Evolutionary conservation across 306 rosid species (phyloP).

Genomic region (Prunus mume): DNA sequence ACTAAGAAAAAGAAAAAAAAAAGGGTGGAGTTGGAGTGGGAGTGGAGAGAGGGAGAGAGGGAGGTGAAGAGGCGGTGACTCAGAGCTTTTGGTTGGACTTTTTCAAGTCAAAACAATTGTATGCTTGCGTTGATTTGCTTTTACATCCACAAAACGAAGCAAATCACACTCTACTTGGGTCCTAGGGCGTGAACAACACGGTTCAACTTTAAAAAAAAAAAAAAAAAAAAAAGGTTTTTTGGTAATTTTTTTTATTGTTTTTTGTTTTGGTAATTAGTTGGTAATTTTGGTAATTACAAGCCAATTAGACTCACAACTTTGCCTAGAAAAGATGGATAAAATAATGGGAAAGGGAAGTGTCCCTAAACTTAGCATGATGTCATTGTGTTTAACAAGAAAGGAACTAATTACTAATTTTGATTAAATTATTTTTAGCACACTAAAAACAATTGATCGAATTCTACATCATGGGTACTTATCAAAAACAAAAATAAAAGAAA

Average conservation of each 20-base stretch:
- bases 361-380: neutral
- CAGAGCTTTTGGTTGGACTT: constrained; percentile 29
- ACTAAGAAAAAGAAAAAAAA: constrained; percentile 28
- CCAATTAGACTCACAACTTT: no score
- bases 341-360: neutral
- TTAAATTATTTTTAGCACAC: neutral
- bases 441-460: neutral
- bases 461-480: neutral
- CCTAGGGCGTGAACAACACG: constrained; percentile 12
- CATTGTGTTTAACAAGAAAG: neutral
- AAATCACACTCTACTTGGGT: neutral
- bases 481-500: neutral
- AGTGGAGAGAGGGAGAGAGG: constrained; percentile 4
- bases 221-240: no score
- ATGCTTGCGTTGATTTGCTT: neutral
- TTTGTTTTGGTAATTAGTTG: no score
- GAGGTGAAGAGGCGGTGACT: constrained; percentile 13
- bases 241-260: no score
- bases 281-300: no score
- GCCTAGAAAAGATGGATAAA: neutral
- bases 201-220: neutral
- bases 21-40: constrained; percentile 21
- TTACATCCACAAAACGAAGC: neutral
- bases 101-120: constrained; percentile 56
- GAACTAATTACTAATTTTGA: neutral